Base-by-base conservation (phyloP, 1,139 yeast species). In the Kodamaea suecica region DNA sequence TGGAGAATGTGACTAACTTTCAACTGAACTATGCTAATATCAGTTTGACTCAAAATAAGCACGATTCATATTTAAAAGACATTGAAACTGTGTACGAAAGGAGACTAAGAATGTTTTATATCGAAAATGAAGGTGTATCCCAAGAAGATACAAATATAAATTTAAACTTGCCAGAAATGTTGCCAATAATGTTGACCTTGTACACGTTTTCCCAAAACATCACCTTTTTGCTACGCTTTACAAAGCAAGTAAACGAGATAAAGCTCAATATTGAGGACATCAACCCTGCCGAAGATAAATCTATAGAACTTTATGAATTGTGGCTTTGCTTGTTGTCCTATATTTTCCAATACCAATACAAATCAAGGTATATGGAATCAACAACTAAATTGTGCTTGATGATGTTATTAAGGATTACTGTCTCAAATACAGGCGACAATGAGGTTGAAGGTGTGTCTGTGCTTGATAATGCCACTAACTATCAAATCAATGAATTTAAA, bases 271-370 rank as follows among this genome's bases (percentile, higher is more conserved):
- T 53, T 19, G 58, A 52, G 29, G 52, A 48, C 24, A 35, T 44
- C 5, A 34, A 41, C 2, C 44, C 42, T 5, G 39, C 43, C 4
- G 47, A 50, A 14, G 51, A 51, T 15, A 43, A 30, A 1, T 28
- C 42, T 3, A 45, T 62, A 12, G 59, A 59, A 23, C 33, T 59
- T 8, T 53, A 58, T 25, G 63, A 56, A 21, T 38, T 59, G n/a
- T 68, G 71, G 69, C 44, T 68, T 14, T 59, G 69, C 37, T 47
- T 65, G 13, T 43, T 59, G 26, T 66, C 72, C 1, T 69, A 67
- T 37, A 50, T 61, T 14, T 55, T 58, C 36, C 69, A 63, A 33
- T 62, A 65, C 41, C 72, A 66, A 41, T 59, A 61, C 42, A 53
- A 52, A 23, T 53, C 63, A 1, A 38, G 42, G 4, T 39, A 41